phyloP scores from a whole-genome alignment of 1,284 basidiomycete species.

The Fomitiporia mediterranea region DNA sequence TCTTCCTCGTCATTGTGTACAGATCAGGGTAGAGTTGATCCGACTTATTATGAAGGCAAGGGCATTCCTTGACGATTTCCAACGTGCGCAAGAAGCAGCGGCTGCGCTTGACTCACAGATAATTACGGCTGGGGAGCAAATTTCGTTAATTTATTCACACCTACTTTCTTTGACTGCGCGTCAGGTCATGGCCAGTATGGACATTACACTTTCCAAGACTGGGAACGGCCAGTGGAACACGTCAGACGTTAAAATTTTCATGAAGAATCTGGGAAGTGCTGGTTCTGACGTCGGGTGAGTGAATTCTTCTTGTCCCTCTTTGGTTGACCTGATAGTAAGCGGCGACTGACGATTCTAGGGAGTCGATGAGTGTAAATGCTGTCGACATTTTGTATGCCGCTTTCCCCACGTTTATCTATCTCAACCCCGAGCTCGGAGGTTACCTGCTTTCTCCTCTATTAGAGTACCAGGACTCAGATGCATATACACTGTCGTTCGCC shows the following conservation, averaged over 20 bases:
- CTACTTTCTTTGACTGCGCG: slow-evolving; percentile 36
- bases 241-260: slow-evolving; percentile 23
- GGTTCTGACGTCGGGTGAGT: slow-evolving; percentile 5
- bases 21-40: background rate
- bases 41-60: slow-evolving; percentile 29
- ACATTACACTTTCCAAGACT: slow-evolving; percentile 33
- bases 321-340: background rate
- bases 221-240: slow-evolving; percentile 27
- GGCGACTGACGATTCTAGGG: background rate
- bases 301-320: background rate
- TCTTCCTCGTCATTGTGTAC: background rate
- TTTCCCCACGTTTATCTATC: slow-evolving; percentile 42
- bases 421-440: slow-evolving; percentile 39
- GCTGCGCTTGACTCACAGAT: slow-evolving; percentile 35
- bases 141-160: slow-evolving; percentile 35
- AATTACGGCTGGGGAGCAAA: slow-evolving; percentile 25
- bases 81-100: slow-evolving; percentile 29
- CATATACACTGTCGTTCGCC: slow-evolving; percentile 32
- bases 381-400: slow-evolving; percentile 46
- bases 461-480: slow-evolving; percentile 33
- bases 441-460: slow-evolving; percentile 43
- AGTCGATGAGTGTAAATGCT: slow-evolving; percentile 35
- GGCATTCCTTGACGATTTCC: slow-evolving; percentile 37
- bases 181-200: slow-evolving; percentile 37
- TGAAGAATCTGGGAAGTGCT: slow-evolving; percentile 18